phyloP scores from a whole-genome alignment of 805 yeast species.

The Myxozyma sirexii region DNA sequence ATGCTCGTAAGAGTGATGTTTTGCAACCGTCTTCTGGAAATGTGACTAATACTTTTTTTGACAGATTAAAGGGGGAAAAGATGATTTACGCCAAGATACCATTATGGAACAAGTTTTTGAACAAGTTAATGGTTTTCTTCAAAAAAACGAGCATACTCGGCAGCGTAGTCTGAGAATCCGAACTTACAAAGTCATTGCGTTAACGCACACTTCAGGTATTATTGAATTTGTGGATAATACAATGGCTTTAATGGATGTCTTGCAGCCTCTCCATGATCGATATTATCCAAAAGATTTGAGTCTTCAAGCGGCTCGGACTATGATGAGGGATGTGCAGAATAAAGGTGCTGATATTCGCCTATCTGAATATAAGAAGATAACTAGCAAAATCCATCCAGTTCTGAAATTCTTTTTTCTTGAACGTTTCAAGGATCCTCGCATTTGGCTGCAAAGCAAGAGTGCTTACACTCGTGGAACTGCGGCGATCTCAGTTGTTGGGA shows the following conservation, averaged over 20 bases:
- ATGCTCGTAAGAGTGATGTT: conserved; percentile 53
- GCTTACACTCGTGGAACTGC: conserved; percentile 79
- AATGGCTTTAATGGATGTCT: conserved; percentile 65
- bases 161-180: conserved; percentile 64
- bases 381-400: conserved; percentile 61
- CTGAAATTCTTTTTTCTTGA: conserved; percentile 71
- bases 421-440: conserved; percentile 64
- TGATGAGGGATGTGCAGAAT: conserved; percentile 62
- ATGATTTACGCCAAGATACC: conserved; percentile 92
- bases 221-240: conserved; percentile 88
- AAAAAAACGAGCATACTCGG: conserved; percentile 57
- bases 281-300: conserved; percentile 49
- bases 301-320: conserved; percentile 60
- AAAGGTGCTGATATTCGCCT: conserved; percentile 42
- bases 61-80: conserved; percentile 71
- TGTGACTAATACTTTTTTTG: neutral
- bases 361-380: conserved; percentile 53
- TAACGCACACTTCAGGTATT: conserved; percentile 84
- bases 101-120: conserved; percentile 97
- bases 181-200: conserved; percentile 86
- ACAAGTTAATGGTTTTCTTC: conserved; percentile 72
- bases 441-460: conserved; percentile 71
- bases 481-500: conserved; percentile 81
- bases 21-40: neutral
- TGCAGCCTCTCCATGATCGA: conserved; percentile 62